Base-by-base conservation (phyloP, 139 green algal genomes). In the Deuterostichococcus epilithicus region DNA sequence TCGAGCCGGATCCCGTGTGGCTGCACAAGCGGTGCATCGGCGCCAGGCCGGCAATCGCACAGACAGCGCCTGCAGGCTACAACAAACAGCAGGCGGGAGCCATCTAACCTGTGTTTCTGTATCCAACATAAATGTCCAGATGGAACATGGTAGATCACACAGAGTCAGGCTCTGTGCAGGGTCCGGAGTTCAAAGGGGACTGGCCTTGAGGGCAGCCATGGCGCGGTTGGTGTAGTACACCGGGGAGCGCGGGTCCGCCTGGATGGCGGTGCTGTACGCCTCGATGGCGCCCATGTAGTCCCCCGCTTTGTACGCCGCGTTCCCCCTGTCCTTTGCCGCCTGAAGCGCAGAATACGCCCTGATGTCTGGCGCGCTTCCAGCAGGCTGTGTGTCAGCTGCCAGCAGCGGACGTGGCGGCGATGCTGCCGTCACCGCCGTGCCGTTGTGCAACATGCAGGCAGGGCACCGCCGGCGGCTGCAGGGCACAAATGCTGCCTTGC, bases 161-260 rank as follows among this genome's bases (percentile, higher is more conserved):
- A n/a, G n/a, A n/a, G n/a, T n/a, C n/a, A n/a, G n/a, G n/a, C n/a
- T n/a, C n/a, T n/a, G n/a, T n/a, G n/a, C n/a, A n/a, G 63, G 4
- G 63, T 3, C n/a, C 5, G 63, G 10, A 13, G 30, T 37, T 28
- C 13, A 36, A 59, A 28, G 22, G 30, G 30, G 34, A 60, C 1
- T 60, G 36, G 85, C 72, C 77, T 86, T 85, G 18, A 90, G 80
- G 32, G 81, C 63, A 0, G 78, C 84, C 78, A 87, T 79, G n/a
- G 85, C 85, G 23, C 80, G 70, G 74, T 90, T 90, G 60, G 60
- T 72, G 66, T 81, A 83, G 81, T 84, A 90, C 2, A 89, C 84
- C 26, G 85, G 44, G 33, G 68, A 68, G 5, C 44, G 13, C 15
- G 81, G 76, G 69, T 83, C 42, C 26, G 76, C 66, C 66, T 83